Evolutionary conservation across 1,139 yeast species (phyloP), one percentile per base, ranked within the genome.

Genomic region (Candida labiduridarum): DNA sequence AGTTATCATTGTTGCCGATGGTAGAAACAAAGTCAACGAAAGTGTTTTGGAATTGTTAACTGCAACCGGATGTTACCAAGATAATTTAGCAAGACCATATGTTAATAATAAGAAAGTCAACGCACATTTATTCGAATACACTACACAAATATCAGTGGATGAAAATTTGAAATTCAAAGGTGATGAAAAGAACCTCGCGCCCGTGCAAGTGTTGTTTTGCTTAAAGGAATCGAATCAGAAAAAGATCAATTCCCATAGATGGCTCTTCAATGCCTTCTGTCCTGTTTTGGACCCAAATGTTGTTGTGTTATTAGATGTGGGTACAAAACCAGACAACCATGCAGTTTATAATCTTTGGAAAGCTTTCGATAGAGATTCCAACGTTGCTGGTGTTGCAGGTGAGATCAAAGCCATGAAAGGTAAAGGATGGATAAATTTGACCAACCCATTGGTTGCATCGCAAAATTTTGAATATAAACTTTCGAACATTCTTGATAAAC

Each of bases 81-180:
- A 76, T 38, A 80, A 80, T 3, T 67, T 76, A 53, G 81, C 81
- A 74, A 55, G 80, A 76, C 33, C 81, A 76, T 56, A 64, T 76
- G 53, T 94, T 49, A 94, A 94, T 66, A 89, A 90, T 59, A 87
- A 87, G 60, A 88, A 87, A 50, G 99, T 94, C 35, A 83, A 87
- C 63, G 96, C 97, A 0, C 99, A 94, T 71, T 73, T 94, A 49
- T 76, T 76, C 58, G 81, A 76, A 56, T 76, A 76, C 55, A 76
- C 81, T 33, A 74, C 80, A n/a, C 96, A 89, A 65, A 88, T 89
- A 9, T 87, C 96, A 1, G 78, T 89, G 49, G 96, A 92, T 63
- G 86, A 66, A 78, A 56, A 80, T 76, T 15, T 80, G 80, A 40
- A 76, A 76, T 51, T 72, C 78, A 2, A 65, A 72, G 48, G 78